Conservation (phyloP, 257 asterid species). For the Orobanche coerulescens region DNA sequence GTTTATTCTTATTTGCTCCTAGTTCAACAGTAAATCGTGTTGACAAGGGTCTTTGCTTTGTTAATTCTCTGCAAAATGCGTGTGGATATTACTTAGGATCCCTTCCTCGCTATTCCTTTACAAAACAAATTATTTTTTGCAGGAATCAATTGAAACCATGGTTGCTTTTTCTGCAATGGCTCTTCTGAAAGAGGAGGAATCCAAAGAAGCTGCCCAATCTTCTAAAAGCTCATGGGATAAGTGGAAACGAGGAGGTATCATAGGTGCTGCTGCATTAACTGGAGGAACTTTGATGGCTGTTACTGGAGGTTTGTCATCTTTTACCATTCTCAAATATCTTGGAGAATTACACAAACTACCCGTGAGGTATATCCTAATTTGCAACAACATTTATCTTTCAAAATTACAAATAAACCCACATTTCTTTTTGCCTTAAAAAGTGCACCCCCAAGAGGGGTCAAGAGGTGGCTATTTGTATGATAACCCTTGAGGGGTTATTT, state of each 20-base stretch:
- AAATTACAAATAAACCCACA: not conserved
- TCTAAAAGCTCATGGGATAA: conserved; percentile 61
- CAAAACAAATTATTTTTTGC: conserved; percentile 20
- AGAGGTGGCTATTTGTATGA: no score
- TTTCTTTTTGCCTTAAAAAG: not conserved
- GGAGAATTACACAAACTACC: not conserved
- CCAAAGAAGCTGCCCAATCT: conserved; percentile 43
- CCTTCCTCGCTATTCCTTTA: not conserved
- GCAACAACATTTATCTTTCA: not conserved
- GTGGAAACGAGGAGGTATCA: conserved; percentile 94
- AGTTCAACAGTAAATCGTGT: not conserved
- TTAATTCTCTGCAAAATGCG: not conserved
- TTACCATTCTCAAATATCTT: conserved; percentile 7
- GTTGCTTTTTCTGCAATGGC: conserved; percentile 94
- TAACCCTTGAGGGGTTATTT: no score
- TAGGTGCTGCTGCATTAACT: conserved; percentile 95
- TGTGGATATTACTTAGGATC: not conserved
- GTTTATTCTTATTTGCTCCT: not conserved
- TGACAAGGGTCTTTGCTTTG: conserved; percentile 11
- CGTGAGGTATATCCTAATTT: not conserved
- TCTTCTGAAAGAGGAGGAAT: conserved; percentile 59
- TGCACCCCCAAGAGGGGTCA: not conserved
- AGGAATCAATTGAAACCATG: conserved; percentile 88
- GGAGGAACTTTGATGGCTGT: conserved; percentile 97
- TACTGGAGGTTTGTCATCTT: conserved; percentile 61